phyloP scores from a whole-genome alignment of 2,329 filamentous ascomycete genomes.

The Colletotrichum orchidophilum region DNA sequence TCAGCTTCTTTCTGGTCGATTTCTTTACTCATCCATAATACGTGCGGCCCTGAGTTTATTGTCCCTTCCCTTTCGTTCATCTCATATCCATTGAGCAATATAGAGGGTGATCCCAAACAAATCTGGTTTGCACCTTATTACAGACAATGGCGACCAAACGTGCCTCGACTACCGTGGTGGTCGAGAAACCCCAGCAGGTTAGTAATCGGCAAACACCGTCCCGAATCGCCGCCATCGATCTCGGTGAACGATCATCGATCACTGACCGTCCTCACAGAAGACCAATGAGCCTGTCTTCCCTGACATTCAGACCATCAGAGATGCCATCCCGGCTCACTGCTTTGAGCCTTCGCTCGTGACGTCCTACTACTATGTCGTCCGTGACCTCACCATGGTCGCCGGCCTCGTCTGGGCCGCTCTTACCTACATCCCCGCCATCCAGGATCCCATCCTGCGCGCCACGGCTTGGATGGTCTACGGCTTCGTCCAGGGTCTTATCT shows the following conservation, averaged over 20 bases:
- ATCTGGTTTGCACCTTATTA: not conserved
- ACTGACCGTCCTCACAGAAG: constrained; percentile 4
- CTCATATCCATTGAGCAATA: constrained; percentile 6
- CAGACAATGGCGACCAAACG: constrained; percentile 25
- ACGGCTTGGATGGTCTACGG: constrained; percentile 67
- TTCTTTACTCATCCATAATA: not conserved
- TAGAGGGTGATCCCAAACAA: not conserved
- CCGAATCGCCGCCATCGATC: constrained; percentile 6
- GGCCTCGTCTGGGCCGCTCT: constrained; percentile 60
- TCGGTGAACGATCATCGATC: constrained; percentile 1
- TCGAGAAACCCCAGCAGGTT: constrained; percentile 33
- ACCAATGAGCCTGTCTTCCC: constrained; percentile 44
- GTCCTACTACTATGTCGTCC: constrained; percentile 64
- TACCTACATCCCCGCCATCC: constrained; percentile 62
- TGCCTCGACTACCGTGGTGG: constrained; percentile 28
- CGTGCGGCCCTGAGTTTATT: not conserved
- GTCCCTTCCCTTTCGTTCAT: constrained; percentile 8
- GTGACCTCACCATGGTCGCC: constrained; percentile 61
- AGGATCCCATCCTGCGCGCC: constrained; percentile 52
- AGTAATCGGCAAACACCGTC: constrained; percentile 3
- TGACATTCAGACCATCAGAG: constrained; percentile 57
- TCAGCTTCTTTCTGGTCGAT: not conserved
- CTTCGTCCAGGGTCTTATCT: constrained; percentile 71
- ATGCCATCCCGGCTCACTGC: constrained; percentile 69
- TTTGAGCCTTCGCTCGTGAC: constrained; percentile 63